Base-by-base conservation (phyloP, 2,329 filamentous ascomycete genomes). In the Xylariaceae sp. region DNA sequence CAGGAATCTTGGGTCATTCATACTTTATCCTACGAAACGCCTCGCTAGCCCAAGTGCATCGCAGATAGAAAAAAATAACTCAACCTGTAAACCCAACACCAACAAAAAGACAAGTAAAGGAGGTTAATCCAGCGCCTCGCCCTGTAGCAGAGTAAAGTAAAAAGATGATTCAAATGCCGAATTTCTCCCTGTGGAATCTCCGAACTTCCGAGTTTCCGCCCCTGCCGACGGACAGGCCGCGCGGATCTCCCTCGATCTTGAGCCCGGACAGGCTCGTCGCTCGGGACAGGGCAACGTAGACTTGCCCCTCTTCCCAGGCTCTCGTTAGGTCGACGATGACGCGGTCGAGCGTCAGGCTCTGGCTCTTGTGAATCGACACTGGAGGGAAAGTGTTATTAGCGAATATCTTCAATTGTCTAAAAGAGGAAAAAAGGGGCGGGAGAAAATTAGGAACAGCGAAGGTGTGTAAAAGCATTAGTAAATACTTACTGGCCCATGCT, bases 241-340 rank as follows among this genome's bases (percentile, higher is more conserved):
- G 40, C 2, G 51, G 40, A 31, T 53, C 45, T 0, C 63, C 65
- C 36, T 63, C 57, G 14, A 68, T 55, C 47, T 57, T 61, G 27
- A 81, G 56, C 0, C 75, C 75, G 2, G 63, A 52, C 2, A 79
- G 61, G 8, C 63, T 67, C 12, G 64, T 66, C n/a, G 73, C 76
- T 45, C 77, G 60, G 14, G 72, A 76, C 12, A 81, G 62, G n/a
- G 76, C 76, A 6, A 83, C 79, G 40, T 83, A 83, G 0, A 71
- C 69, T 57, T 81, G 77, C 0, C 76, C 76, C 18, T 68, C 62
- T 41, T 74, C 73, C 48, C 81, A 83, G 0, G 66, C 66, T 4
- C 57, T 54, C 0, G 55, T 53, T 4, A 83, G 52, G 50, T 82
- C 60, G 2, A 83, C 74, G 2, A 71, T 64, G 2, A 77, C 76